Evolutionary conservation across 2,329 filamentous ascomycete genomes (phyloP).

Genomic region (Tolypocladium inflatum): DNA sequence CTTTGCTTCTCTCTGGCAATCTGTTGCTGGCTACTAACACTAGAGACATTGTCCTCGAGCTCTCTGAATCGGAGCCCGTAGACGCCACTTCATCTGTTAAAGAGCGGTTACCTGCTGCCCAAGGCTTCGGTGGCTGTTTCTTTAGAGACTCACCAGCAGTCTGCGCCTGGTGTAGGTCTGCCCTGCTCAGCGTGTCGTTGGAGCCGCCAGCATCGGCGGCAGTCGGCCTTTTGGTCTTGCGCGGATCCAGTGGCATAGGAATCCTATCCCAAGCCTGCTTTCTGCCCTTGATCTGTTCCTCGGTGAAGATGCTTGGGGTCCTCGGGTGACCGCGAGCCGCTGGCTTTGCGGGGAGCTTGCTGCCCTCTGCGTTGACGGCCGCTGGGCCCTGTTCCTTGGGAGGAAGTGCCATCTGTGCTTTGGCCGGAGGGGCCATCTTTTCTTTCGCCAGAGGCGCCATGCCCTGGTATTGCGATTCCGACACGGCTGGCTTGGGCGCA

Average conservation of each 20-base stretch:
- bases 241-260: conserved; percentile 20
- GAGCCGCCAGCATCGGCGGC: neutral
- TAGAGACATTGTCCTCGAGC: neutral
- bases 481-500: neutral
- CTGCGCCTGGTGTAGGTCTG: neutral
- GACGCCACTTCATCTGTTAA: neutral
- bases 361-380: neutral
- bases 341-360: neutral
- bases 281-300: conserved; percentile 19
- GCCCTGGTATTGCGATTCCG: neutral
- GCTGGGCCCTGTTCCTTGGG: neutral
- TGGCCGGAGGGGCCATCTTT: neutral
- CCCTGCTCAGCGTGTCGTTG: neutral
- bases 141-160: neutral
- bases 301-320: conserved; percentile 15
- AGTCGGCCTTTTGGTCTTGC: conserved; percentile 1
- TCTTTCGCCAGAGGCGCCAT: neutral
- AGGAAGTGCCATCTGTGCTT: neutral
- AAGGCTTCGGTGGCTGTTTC: no score
- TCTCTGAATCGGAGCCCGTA: neutral
- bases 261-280: conserved; percentile 23
- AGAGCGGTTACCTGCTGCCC: neutral
- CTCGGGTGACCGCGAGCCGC: conserved; percentile 3
- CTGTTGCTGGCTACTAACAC: neutral
- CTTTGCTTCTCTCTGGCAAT: neutral